Conservation (phyloP, 2,329 filamentous ascomycete species). For the Esteya vermicola region DNA sequence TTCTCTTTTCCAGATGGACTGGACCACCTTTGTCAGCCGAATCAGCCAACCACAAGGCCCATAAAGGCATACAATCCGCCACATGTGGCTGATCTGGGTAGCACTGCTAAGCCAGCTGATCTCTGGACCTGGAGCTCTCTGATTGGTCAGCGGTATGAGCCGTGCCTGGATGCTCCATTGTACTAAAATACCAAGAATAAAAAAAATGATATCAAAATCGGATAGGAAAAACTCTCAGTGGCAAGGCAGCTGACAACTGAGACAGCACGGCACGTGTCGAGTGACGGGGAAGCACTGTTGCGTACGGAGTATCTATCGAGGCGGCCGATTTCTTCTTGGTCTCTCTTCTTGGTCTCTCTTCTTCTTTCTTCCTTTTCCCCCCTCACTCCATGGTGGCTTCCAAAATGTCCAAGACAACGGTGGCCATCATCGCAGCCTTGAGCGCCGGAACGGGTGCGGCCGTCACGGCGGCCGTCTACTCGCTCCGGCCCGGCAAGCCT, state of each 20-base stretch:
- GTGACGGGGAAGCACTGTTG: too few relatives aligned
- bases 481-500: slow-evolving; percentile 35
- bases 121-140: not conserved
- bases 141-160: not conserved
- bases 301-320: too few relatives aligned
- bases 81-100: too few relatives aligned
- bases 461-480: slow-evolving; percentile 54
- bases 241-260: too few relatives aligned
- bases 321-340: slow-evolving; percentile 4
- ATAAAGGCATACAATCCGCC: too few relatives aligned
- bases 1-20: not conserved
- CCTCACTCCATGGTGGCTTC: too few relatives aligned
- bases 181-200: too few relatives aligned
- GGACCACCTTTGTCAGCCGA: too few relatives aligned
- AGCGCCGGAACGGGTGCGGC: slow-evolving; percentile 66
- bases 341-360: not conserved
- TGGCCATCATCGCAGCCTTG: slow-evolving; percentile 62
- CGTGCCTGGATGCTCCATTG: not conserved
- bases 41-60: not conserved
- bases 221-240: too few relatives aligned
- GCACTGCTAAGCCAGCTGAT: too few relatives aligned
- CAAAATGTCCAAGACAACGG: slow-evolving; percentile 62
- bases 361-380: not conserved
- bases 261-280: too few relatives aligned
- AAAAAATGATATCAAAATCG: too few relatives aligned